Evolutionary conservation across 148 eudicot genomes (phyloP), one percentile per base, ranked within the genome.

Genomic region (Heliosperma pusillum): DNA sequence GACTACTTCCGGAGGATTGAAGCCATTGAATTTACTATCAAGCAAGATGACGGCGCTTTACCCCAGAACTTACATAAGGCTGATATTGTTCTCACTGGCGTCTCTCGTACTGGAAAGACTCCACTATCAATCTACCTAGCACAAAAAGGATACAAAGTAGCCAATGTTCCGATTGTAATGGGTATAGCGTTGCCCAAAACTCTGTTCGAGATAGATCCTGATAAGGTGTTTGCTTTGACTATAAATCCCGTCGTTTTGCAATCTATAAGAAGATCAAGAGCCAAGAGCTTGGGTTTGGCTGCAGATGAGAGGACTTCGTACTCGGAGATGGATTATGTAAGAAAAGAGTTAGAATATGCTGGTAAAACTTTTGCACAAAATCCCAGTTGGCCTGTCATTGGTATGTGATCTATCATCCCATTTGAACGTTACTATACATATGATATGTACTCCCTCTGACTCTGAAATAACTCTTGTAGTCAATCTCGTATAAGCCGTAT

Each of bases 1-100:
- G 98, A 94, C n/a, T 94, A 94, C 77, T 94, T 94, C 80, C 76
- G 64, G 61, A 82, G 98, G 74, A 91, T 94, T 13, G 98, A 94
- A 75, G 98, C 98, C 30, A 84, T 94, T 17, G 98, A 94, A 70
- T 94, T 94, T 70, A 91, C 98, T 67, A 91, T 94, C 77, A 94
- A 91, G 81, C 98, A 94, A 78, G 98, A 94, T 29, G 98, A 94
- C 66, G 98, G 98, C 10, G 98, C 98, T 27, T 80, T 91, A 24
- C 98, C 98, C 11, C 76, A 83, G 56, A 94, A 94, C 72, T 76
- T 91, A 68, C 84, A 79, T 33, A 87, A 88, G 70, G 93, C 98
- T 3, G 93, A 94, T 71, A 83, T 94, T 24, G 82, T 94, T 47
- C 97, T 94, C 19, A 74, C 89, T 47, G 98, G 98, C 52, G 98